Base-by-base conservation (phyloP, 148 eudicot genomes). In the Pouteria glomerata region DNA sequence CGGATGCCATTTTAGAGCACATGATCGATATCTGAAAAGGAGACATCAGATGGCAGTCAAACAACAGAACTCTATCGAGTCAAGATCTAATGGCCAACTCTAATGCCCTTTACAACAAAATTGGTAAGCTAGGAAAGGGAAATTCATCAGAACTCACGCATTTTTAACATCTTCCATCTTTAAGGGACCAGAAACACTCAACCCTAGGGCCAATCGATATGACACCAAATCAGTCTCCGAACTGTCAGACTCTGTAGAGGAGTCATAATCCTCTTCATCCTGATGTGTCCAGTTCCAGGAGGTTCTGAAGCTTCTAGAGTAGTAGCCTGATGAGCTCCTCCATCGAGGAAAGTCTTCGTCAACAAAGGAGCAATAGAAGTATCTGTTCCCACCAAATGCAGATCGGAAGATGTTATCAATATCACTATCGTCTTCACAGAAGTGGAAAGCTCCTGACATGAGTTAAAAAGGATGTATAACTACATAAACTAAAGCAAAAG, bases 1-100 rank as follows among this genome's bases (percentile, higher is more conserved):
- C 7, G 98, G 98, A 77, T 94, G 98, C 96, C 89, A 94, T 86
- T 91, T 94, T 70, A 94, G 72, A 10, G 98, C 98, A 81, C 93
- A 91, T 47, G 85, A 77, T 71, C 97, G 93, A 66, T 89, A 94
- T 72, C 97, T 94, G 88, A 27, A 81, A 84, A 62, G 33, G 35
- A n/a, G 26, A 74, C 8, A 41, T 66, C 24, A 51, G 16, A 60
- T 12, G 62, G 37, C 21, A 69, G 29, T 62, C 68, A 69, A 74
- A 31, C 59, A 66, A 57, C 64, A 45, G 16, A 74, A 39, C 57
- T 53, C 31, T 2, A 33, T 50, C 39, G 1, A 15, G 21, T 10
- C 6, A 50, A 11, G 12, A 8, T 12, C 57, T 45, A 6, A 48
- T 44, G 57, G 57, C 8, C 4, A 53, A 53, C 57, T 23, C 8